Evolutionary conservation across 2,329 filamentous ascomycete genomes (phyloP).

Genomic region (Arthrobotrys sphaeroides): DNA sequence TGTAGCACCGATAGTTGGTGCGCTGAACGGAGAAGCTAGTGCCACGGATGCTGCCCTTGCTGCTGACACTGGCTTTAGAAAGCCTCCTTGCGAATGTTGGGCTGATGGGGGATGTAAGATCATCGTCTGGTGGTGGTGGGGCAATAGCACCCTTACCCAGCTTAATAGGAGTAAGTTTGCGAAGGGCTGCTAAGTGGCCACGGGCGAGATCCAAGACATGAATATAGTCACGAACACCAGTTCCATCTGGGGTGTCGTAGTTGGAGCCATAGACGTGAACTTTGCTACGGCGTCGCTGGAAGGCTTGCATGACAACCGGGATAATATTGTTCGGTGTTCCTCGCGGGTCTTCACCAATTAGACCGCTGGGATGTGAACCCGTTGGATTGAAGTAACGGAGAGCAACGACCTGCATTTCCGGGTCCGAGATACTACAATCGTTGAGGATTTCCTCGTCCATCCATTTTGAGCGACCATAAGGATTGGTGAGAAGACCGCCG

Average conservation of each 20-base stretch:
- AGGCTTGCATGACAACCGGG: conserved; percentile 67
- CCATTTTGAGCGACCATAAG: conserved; percentile 74
- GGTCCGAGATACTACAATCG: conserved; percentile 70
- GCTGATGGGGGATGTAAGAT: conserved; percentile 37
- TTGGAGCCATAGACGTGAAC: conserved; percentile 73
- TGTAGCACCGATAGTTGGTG: conserved; percentile 63
- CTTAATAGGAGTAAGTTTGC: conserved; percentile 25
- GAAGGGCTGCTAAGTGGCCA: conserved; percentile 71
- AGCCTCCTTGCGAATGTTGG: conserved; percentile 27
- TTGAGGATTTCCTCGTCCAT: conserved; percentile 74
- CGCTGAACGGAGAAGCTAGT: conserved; percentile 22
- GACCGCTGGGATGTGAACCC: conserved; percentile 72
- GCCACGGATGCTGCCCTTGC: conserved; percentile 17
- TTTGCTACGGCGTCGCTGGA: conserved; percentile 59
- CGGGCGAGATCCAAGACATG: conserved; percentile 73
- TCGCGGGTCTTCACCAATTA: conserved; percentile 72
- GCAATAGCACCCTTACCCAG: neutral
- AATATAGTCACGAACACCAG: conserved; percentile 74
- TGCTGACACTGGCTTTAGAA: conserved; percentile 29
- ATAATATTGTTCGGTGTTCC: conserved; percentile 72
- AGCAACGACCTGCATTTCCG: conserved; percentile 71
- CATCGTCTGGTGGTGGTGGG: neutral
- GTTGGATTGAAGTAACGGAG: conserved; percentile 75
- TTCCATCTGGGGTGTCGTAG: conserved; percentile 73
- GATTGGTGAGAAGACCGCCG: conserved; percentile 66